These are phyloP conservation scores for Colletotrichum gloeosporioides DNA, from an alignment of 2,329 filamentous ascomycete species.

Conservation along the genomic window DNA sequence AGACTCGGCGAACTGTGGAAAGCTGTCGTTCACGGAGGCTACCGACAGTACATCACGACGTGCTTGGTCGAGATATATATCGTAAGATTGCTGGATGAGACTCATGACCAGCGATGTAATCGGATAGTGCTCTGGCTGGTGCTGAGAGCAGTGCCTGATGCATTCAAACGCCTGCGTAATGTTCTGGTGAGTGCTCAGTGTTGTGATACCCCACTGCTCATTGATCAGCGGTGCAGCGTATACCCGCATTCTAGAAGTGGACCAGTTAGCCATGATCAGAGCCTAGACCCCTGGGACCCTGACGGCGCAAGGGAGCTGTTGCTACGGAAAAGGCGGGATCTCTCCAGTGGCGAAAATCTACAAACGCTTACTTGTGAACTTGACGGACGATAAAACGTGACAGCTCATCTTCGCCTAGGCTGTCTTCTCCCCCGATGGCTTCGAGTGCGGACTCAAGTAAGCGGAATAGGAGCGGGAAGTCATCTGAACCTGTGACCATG, in stretches of 20 bases:
- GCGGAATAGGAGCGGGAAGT: constrained; percentile 28
- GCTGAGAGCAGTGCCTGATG: neutral
- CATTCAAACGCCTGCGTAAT: neutral
- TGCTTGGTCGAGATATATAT: neutral
- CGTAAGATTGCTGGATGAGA: constrained; percentile 18
- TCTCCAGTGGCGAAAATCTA: neutral
- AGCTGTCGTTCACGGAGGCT: neutral
- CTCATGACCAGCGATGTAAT: constrained; percentile 9
- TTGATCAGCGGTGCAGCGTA: neutral
- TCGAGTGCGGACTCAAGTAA: constrained; percentile 30
- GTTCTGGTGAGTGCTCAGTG: neutral
- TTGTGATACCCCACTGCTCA: neutral
- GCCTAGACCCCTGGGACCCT: neutral
- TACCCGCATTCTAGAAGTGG: neutral
- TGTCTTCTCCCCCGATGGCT: constrained; percentile 27
- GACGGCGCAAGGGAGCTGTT: neutral
- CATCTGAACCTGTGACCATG: constrained; percentile 29
- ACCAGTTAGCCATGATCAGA: neutral
- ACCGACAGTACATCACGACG: neutral
- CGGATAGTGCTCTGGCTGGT: neutral
- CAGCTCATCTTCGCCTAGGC: constrained; percentile 19
- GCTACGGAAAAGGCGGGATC: neutral
- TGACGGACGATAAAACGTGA: neutral
- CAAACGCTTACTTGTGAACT: neutral
- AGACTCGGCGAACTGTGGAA: neutral